Conservation (phyloP, 148 eudicot species). For the Vaccinium macrocarpon region DNA sequence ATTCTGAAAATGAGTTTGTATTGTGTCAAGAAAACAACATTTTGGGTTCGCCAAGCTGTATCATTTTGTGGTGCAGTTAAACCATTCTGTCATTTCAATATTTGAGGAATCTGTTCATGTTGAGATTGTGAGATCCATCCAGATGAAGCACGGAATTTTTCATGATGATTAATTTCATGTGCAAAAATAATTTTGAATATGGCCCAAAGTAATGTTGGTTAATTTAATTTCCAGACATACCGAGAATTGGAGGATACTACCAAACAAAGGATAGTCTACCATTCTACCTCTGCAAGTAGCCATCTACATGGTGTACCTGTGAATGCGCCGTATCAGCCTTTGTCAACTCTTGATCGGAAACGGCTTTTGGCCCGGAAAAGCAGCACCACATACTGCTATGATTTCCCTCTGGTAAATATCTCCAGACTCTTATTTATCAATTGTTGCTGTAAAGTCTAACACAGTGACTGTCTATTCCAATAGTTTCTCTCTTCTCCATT, state of each 20-base stretch:
- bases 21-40: neutral
- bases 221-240: constrained; percentile 50
- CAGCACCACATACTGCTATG: constrained; percentile 98
- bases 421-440: neutral
- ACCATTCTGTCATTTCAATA: neutral
- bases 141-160: neutral
- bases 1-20: neutral
- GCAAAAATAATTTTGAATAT: neutral
- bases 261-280: constrained; percentile 56
- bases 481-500: neutral
- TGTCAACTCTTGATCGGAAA: constrained; percentile 71
- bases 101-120: neutral
- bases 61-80: neutral
- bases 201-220: neutral
- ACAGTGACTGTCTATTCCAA: neutral
- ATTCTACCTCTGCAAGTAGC: constrained; percentile 47
- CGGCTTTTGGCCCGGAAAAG: constrained; percentile 87
- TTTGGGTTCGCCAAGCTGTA: neutral
- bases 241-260: constrained; percentile 77
- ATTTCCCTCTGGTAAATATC: constrained; percentile 74
- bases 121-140: constrained; percentile 1
- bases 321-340: constrained; percentile 64
- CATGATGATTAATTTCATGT: neutral
- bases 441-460: neutral
- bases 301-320: constrained; percentile 74